These are phyloP conservation scores for Pochonia chlamydosporia DNA, from an alignment of 2,329 filamentous ascomycete genomes.

Conservation along the genomic window DNA sequence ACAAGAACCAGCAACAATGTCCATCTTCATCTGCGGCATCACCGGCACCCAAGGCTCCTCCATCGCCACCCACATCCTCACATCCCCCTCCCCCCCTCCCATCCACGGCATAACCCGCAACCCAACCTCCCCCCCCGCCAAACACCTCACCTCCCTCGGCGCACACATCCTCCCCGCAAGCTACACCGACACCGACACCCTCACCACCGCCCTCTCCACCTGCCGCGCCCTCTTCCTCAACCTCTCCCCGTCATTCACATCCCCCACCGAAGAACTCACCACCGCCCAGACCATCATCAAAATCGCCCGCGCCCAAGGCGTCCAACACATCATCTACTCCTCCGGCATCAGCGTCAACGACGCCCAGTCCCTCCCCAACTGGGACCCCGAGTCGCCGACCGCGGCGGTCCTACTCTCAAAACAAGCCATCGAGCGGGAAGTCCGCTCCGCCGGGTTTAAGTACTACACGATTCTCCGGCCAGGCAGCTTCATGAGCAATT, in stretches of 20 bases:
- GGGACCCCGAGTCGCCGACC: conserved; percentile 21
- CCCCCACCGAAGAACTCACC: conserved; percentile 21
- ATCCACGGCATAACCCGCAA: conserved; percentile 30
- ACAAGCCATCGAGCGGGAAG: conserved; percentile 31
- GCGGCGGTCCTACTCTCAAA: conserved; percentile 32
- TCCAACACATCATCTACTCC: conserved; percentile 31
- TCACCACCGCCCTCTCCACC: conserved; percentile 22
- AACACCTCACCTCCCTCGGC: conserved; percentile 22
- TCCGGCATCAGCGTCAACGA: conserved; percentile 24
- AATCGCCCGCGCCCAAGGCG: conserved; percentile 30
- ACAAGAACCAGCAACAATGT: conserved; percentile 16
- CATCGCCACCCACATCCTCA: conserved; percentile 26
- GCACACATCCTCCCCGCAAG: conserved; percentile 26
- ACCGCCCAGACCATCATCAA: conserved; percentile 26
- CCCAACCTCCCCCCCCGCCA: conserved; percentile 21
- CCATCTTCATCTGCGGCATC: conserved; percentile 32
- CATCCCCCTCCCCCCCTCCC: conserved; percentile 16
- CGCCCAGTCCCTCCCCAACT: conserved; percentile 19
- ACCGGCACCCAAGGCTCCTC: conserved; percentile 35
- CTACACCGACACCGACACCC: conserved; percentile 25
- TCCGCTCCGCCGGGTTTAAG: conserved; percentile 30
- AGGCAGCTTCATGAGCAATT: conserved; percentile 47
- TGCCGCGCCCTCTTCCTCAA: conserved; percentile 28
- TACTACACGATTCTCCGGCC: conserved; percentile 44
- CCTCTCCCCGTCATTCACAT: conserved; percentile 24